Percentiles rank a stretch among this genome's conserved stretches.
These are phyloP conservation scores for Solanum tacnaense DNA, from an alignment of 257 asterid genomes.

Conservation along the genomic window DNA sequence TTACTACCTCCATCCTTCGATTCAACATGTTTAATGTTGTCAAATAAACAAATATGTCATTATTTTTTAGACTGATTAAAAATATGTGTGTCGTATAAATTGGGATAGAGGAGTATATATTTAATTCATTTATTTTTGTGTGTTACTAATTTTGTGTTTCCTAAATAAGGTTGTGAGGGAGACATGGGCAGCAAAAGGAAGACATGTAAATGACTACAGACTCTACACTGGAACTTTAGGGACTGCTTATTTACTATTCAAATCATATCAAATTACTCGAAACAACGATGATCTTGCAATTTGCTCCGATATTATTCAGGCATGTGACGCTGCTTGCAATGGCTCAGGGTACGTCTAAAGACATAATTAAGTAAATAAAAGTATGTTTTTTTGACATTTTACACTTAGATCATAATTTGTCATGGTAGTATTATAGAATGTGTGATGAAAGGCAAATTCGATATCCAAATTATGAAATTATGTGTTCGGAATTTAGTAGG, in stretches of 20 bases:
- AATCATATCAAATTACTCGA: constrained; percentile 51
- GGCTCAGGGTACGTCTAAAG: constrained; percentile 35
- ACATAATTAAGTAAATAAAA: background rate
- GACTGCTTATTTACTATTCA: constrained; percentile 65
- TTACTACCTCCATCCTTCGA: no score
- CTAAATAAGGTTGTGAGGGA: constrained; percentile 55
- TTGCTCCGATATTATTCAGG: constrained; percentile 46
- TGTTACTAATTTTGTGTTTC: background rate
- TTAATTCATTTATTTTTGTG: background rate
- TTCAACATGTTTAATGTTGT: no score
- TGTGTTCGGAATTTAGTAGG: background rate
- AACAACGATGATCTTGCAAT: constrained; percentile 42
- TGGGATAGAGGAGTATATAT: fast-evolving
- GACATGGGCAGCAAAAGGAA: constrained; percentile 51
- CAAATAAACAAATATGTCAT: no score
- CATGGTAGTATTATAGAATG: background rate
- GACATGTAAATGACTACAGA: constrained; percentile 39
- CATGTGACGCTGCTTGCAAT: constrained; percentile 42
- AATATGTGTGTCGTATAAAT: no score
- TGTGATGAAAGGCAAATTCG: background rate
- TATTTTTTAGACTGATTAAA: background rate
- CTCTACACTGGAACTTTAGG: constrained; percentile 77
- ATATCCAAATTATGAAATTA: background rate
- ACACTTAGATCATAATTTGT: no score
- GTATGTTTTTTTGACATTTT: background rate